Evolutionary conservation across 164 flowering plant species (phyloP).

Genomic region (Amborella trichopoda): DNA sequence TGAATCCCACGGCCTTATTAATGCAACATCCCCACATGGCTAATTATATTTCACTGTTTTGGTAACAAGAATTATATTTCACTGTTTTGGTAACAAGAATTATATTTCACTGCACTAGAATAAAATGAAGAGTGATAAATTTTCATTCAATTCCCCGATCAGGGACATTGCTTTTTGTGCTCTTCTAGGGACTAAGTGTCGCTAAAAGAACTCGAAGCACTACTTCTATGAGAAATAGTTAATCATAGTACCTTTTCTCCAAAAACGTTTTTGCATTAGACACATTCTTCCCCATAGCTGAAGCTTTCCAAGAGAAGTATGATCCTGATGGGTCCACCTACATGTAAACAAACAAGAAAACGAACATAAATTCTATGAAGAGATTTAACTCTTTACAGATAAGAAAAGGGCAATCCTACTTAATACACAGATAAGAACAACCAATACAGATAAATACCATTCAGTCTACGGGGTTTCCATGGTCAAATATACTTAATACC

Average conservation of each 20-base stretch:
- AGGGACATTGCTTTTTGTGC: too few relatives aligned
- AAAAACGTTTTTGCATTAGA: conserved; percentile 99
- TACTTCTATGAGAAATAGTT: neutral
- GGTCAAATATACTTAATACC: too few relatives aligned
- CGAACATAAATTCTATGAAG: neutral
- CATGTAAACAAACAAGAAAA: neutral
- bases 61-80: neutral
- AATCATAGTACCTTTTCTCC: conserved; percentile 64
- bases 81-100: neutral
- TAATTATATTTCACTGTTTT: neutral
- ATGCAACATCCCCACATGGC: neutral
- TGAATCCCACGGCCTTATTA: neutral
- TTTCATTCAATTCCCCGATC: too few relatives aligned
- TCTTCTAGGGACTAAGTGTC: too few relatives aligned
- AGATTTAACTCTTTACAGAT: too few relatives aligned
- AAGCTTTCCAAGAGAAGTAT: conserved; percentile 99
- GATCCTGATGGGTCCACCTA: conserved; percentile 99
- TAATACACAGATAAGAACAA: too few relatives aligned
- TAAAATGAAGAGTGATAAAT: too few relatives aligned
- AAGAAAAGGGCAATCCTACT: too few relatives aligned
- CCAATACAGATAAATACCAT: too few relatives aligned
- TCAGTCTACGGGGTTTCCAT: too few relatives aligned
- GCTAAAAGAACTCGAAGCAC: too few relatives aligned
- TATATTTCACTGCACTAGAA: neutral
- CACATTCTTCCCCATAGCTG: conserved; percentile 99